A percentile compares a stretch with the other conserved stretches of the same genome.
phyloP scores from a whole-genome alignment of 1,284 basidiomycete genomes.

The Trametes pubescens region DNA sequence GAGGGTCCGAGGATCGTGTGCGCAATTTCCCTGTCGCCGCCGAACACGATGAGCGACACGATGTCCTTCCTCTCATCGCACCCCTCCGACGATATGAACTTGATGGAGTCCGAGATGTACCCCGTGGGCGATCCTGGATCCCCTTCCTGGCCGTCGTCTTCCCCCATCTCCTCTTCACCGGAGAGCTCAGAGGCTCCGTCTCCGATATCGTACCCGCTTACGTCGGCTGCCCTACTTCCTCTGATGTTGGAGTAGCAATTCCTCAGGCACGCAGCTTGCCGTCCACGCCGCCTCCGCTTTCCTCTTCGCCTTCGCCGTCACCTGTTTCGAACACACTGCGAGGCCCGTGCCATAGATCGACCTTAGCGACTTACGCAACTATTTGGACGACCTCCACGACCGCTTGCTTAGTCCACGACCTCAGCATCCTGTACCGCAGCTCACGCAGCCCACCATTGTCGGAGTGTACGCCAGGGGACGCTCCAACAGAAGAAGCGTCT shows the following conservation, averaged over 20 bases:
- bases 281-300: constrained; percentile 42
- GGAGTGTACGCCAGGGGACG: background rate
- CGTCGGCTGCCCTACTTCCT: constrained; percentile 28
- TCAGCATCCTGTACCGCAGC: background rate
- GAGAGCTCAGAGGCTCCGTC: constrained; percentile 41
- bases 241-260: constrained; percentile 25
- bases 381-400: constrained; percentile 53
- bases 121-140: constrained; percentile 39
- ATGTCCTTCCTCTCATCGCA: constrained; percentile 76
- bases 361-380: constrained; percentile 51
- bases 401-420: constrained; percentile 20
- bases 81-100: constrained; percentile 72
- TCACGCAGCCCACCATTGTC: background rate
- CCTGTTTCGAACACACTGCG: constrained; percentile 53
- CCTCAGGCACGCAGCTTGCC: constrained; percentile 26
- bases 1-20: constrained; percentile 25
- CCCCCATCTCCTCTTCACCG: constrained; percentile 45
- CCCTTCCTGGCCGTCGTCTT: constrained; percentile 44
- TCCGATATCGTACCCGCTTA: constrained; percentile 33
- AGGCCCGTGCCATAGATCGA: constrained; percentile 47
- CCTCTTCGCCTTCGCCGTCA: constrained; percentile 48
- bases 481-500: background rate
- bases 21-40: constrained; percentile 51
- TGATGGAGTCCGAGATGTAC: constrained; percentile 51
- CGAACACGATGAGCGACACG: constrained; percentile 58